Percentiles rank a stretch among this genome's conserved stretches.
phyloP scores from a whole-genome alignment of 768 basidiomycete genomes.

The Russula sp. region DNA sequence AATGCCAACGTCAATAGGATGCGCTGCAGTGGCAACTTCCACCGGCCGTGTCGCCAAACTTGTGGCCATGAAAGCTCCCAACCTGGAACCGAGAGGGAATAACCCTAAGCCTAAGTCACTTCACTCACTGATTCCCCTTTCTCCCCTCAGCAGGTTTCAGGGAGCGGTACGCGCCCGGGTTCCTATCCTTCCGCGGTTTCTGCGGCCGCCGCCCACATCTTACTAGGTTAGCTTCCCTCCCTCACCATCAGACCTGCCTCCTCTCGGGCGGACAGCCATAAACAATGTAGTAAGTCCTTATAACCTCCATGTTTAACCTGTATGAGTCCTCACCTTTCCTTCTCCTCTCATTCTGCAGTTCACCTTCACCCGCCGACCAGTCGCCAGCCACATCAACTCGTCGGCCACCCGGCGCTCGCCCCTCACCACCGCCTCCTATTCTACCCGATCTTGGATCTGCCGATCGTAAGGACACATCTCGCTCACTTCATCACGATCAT shows the following conservation, averaged over 20 bases:
- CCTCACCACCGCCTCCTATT: slow-evolving; percentile 19
- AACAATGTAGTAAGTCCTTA: slow-evolving; percentile 31
- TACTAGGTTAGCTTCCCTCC: slow-evolving; percentile 28
- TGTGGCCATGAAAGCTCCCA: slow-evolving; percentile 21
- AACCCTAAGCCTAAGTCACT: slow-evolving; percentile 23
- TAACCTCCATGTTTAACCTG: slow-evolving; percentile 21
- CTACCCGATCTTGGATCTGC: slow-evolving; percentile 25
- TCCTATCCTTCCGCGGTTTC: slow-evolving; percentile 29
- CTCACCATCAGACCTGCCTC: slow-evolving; percentile 27
- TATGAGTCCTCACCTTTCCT: slow-evolving; percentile 17
- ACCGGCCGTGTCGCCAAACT: slow-evolving; percentile 18
- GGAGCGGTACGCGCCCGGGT: slow-evolving; percentile 25
- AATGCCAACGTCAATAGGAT: slow-evolving; percentile 12
- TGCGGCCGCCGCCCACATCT: slow-evolving; percentile 26
- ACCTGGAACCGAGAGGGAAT: slow-evolving; percentile 13
- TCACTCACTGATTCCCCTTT: slow-evolving; percentile 1
- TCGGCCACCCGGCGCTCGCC: slow-evolving; percentile 21
- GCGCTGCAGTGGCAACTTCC: slow-evolving; percentile 18
- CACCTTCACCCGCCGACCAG: slow-evolving; percentile 20
- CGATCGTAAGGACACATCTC: slow-evolving; percentile 23
- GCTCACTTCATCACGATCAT: slow-evolving; percentile 24
- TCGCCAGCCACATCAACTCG: slow-evolving; percentile 22
- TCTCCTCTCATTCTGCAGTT: slow-evolving; percentile 22
- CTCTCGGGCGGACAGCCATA: slow-evolving; percentile 23
- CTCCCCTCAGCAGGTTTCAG: slow-evolving; percentile 20